These are phyloP conservation scores for Vigna angularis DNA, from an alignment of 306 rosid genomes.

Conservation along the genomic window DNA sequence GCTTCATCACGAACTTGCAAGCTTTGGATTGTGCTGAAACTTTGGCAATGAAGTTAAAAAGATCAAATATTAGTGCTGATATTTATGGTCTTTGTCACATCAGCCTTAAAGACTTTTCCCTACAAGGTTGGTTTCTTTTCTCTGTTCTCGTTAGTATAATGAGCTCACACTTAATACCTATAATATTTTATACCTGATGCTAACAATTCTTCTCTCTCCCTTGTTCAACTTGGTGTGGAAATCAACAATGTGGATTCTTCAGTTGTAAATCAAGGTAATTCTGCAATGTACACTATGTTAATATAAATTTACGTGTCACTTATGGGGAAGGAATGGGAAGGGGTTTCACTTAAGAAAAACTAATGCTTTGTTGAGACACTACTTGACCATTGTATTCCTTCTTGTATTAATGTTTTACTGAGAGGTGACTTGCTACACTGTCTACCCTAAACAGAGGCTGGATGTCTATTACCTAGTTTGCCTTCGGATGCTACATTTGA, in stretches of 20 bases:
- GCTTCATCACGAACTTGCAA: conserved; percentile 93
- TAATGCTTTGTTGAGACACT: background rate
- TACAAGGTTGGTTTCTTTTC: conserved; percentile 75
- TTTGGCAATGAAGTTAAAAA: conserved; percentile 77
- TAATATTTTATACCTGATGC: conserved; percentile 41
- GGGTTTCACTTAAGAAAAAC: background rate
- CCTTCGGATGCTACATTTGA: conserved; percentile 95
- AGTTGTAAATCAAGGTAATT: conserved; percentile 94
- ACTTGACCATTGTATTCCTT: conserved; percentile 36
- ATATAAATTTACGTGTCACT: background rate
- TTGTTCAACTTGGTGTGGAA: conserved; percentile 49
- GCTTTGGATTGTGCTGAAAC: conserved; percentile 92
- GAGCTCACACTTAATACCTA: conserved; percentile 15
- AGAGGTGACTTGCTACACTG: conserved; percentile 37
- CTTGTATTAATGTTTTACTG: conserved; percentile 14
- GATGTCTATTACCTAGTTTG: conserved; percentile 93
- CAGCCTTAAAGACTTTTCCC: conserved; percentile 94
- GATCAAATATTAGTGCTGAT: conserved; percentile 65
- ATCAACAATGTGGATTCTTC: conserved; percentile 51
- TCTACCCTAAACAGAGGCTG: conserved; percentile 67
- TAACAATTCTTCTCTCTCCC: conserved; percentile 48
- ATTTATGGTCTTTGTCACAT: conserved; percentile 83
- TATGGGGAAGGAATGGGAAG: background rate
- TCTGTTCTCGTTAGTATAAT: conserved; percentile 25
- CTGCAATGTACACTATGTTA: background rate